Evolutionary conservation across 2,329 filamentous ascomycete genomes (phyloP), one percentile per base, ranked within the genome.

Genomic region (Nemania serpens): DNA sequence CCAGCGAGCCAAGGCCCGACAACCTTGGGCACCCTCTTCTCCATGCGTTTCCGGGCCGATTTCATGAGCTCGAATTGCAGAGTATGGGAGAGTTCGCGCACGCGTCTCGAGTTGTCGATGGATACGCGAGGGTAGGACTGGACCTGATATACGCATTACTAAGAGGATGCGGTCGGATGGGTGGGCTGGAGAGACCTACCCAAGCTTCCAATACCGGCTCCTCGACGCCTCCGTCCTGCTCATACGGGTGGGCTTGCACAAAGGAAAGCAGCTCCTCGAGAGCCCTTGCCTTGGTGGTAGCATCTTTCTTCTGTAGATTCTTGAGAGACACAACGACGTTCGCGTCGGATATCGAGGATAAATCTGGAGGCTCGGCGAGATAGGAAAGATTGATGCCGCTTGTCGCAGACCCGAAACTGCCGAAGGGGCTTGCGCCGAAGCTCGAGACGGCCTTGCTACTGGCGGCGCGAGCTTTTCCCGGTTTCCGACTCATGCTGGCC

Each of bases 1-100:
- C 94, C 95, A 7, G 91, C 90, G 12, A 98, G 83, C 95, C 96
- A 99, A n/a, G 91, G 84, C 10, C 90, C 93, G 47, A 96, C 88
- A 37, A 96, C 81, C 61, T 84, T 87, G 12, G 91, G 87, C 63
- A 99, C 82, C 68, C 89, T 83, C 65, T 86, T 91, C 64, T 91
- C 92, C 77, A 97, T 91, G 63, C 93, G 87, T 80, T 95, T 96
- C 50, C 92, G 90, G 5, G 83, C 82, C 3, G 84, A 85, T 66
- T 82, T 83, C 70, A 88, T 77, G 12, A 88, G 76, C 66, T 84
- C 82, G 65, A 81, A 78, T 70, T 96, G 93, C 22, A 96, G 74
- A 11, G 77, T 81, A 73, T 98, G 94, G 17, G 93, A 86, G 45
- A 95, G 84, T 75, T 97, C 93, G 65, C 95, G 91, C 36, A 97